Evolutionary conservation across 2,329 filamentous ascomycete species (phyloP).

Genomic region (Helminthosporium solani): DNA sequence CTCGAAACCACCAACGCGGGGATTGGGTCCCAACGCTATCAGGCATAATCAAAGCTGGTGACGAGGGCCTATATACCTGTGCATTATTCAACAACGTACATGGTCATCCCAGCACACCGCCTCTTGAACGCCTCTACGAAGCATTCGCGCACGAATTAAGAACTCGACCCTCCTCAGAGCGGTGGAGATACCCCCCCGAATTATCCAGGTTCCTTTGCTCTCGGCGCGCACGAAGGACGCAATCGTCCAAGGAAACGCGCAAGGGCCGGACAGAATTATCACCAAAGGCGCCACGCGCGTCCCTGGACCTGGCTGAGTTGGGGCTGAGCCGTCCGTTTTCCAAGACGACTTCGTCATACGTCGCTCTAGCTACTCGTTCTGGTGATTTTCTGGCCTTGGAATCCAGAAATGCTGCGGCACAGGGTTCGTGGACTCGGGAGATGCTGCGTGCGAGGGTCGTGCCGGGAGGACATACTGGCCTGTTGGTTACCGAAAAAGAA

Average conservation of each 20-base stretch:
- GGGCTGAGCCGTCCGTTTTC: conserved; percentile 12
- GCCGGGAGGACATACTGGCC: conserved; percentile 14
- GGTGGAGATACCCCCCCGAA: conserved; percentile 24
- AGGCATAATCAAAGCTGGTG: conserved; percentile 35
- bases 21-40: conserved; percentile 31
- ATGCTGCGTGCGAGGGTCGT: conserved; percentile 21
- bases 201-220: conserved; percentile 26
- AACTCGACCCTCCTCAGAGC: conserved; percentile 19
- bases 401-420: conserved; percentile 4
- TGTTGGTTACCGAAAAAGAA: conserved; percentile 25
- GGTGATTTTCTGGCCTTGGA: conserved; percentile 9
- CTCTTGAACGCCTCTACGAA: conserved; percentile 28
- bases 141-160: conserved; percentile 28
- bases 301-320: conserved; percentile 16
- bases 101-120: conserved; percentile 22
- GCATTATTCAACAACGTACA: conserved; percentile 26
- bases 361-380: conserved; percentile 6
- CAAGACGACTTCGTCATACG: conserved; percentile 4
- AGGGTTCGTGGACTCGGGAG: conserved; percentile 28
- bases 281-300: conserved; percentile 9
- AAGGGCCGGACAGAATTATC: conserved; percentile 13
- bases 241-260: conserved; percentile 1
- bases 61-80: conserved; percentile 31
- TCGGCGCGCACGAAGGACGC: not conserved
- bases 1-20: conserved; percentile 14